Conservation (phyloP, 768 basidiomycete genomes). For the Lyophyllum shimeji region DNA sequence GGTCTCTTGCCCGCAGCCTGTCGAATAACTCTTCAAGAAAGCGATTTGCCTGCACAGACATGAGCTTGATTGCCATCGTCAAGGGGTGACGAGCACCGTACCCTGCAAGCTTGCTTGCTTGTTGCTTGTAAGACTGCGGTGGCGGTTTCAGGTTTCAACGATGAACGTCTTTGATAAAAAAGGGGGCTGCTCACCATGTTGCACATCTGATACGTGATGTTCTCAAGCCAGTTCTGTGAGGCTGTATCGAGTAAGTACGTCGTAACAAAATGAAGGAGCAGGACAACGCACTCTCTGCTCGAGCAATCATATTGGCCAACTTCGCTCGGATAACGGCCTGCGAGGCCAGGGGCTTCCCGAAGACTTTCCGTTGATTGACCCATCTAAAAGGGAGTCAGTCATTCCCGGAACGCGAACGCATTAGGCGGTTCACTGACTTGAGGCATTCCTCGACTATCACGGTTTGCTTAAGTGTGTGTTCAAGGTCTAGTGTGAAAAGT, state of each 20-base stretch:
- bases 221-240: constrained; percentile 80
- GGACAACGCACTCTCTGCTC: constrained; percentile 42
- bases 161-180: not conserved
- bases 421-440: constrained; percentile 42
- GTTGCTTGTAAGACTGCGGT: constrained; percentile 62
- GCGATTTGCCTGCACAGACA: constrained; percentile 55
- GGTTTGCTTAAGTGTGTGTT: not conserved
- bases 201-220: constrained; percentile 85
- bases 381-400: constrained; percentile 45
- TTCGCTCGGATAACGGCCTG: constrained; percentile 89
- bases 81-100: constrained; percentile 25
- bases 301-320: constrained; percentile 86
- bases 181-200: constrained; percentile 50
- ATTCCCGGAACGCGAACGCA: not conserved
- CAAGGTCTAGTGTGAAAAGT: not conserved
- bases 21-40: constrained; percentile 70
- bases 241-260: not conserved
- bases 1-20: constrained; percentile 62
- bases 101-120: constrained; percentile 77
- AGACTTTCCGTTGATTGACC: constrained; percentile 86
- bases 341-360: constrained; percentile 82
- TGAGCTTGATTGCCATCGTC: not conserved
- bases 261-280: not conserved
- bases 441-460: constrained; percentile 77
- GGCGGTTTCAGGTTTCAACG: not conserved